Evolutionary conservation across 345 rosid species (phyloP).

Genomic region (Litchi chinensis): DNA sequence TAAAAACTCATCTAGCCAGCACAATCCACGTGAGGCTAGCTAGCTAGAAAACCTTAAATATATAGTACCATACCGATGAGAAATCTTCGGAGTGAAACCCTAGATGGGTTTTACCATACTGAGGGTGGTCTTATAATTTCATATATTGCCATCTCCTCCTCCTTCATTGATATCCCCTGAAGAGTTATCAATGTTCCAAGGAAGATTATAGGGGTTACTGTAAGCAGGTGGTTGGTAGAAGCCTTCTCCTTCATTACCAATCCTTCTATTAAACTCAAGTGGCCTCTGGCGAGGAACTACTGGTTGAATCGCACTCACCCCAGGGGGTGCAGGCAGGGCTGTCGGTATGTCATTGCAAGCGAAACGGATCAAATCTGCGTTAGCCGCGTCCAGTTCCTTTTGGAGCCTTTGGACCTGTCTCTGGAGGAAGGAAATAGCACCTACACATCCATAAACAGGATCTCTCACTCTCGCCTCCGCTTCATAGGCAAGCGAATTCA

Average conservation of each 20-base stretch:
- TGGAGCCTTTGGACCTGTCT: conserved; percentile 89
- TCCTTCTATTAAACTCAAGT: conserved; percentile 33
- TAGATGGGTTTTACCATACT: conserved; percentile 21
- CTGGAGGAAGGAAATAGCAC: conserved; percentile 89
- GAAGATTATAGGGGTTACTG: conserved; percentile 41
- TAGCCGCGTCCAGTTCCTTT: conserved; percentile 86
- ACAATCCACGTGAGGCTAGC: conserved; percentile 33
- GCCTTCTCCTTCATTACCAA: conserved; percentile 33
- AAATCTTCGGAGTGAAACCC: conserved; percentile 32
- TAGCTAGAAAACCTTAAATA: conserved; percentile 37
- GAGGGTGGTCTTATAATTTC: conserved; percentile 24
- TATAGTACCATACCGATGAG: conserved; percentile 18
- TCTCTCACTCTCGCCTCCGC: conserved; percentile 95
- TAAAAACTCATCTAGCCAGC: conserved; percentile 32
- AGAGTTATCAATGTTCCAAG: conserved; percentile 48
- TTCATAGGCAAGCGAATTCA: conserved; percentile 89
- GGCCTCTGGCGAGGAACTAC: conserved; percentile 35
- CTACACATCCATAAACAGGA: conserved; percentile 90
- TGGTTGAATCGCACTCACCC: conserved; percentile 30
- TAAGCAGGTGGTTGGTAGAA: conserved; percentile 29
- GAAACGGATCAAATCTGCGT: conserved; percentile 74
- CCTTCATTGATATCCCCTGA: conserved; percentile 51
- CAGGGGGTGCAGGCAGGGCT: conserved; percentile 33
- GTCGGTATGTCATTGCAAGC: conserved; percentile 47
- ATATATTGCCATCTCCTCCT: conserved; percentile 63